Conservation (phyloP, 306 rosid genomes). For the Vigna trinervia region DNA sequence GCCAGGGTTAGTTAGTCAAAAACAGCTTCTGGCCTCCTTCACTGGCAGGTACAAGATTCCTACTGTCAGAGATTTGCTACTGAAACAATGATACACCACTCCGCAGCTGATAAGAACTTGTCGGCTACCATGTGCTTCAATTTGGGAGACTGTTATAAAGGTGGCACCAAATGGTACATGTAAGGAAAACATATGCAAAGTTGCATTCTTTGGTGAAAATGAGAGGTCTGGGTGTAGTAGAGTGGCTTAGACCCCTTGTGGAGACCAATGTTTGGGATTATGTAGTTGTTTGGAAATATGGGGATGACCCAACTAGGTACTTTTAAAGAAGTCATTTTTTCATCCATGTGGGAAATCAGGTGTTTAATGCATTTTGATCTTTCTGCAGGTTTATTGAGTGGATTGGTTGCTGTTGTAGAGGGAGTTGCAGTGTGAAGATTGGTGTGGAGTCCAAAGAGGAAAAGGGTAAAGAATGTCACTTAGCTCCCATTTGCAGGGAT, state of each 20-base stretch:
- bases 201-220: slow-evolving; percentile 42
- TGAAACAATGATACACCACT: slow-evolving; percentile 42
- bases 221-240: slow-evolving; percentile 47
- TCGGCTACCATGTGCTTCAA: slow-evolving; percentile 58
- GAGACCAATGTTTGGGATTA: slow-evolving; percentile 70
- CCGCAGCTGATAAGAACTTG: slow-evolving; percentile 40
- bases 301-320: slow-evolving; percentile 69
- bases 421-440: slow-evolving; percentile 44
- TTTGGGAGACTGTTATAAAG: slow-evolving; percentile 25
- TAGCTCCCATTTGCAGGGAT: slow-evolving; percentile 62
- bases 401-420: slow-evolving; percentile 83
- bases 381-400: slow-evolving; percentile 68
- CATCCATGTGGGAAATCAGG: neutral
- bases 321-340: neutral
- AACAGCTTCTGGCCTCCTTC: slow-evolving; percentile 41
- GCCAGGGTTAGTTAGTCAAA: slow-evolving; percentile 51
- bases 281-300: slow-evolving; percentile 74
- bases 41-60: slow-evolving; percentile 46
- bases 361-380: neutral
- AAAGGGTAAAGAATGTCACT: slow-evolving; percentile 33
- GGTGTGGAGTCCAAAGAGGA: slow-evolving; percentile 50
- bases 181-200: neutral
- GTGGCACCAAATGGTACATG: slow-evolving; percentile 2
- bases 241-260: slow-evolving; percentile 68
- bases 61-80: slow-evolving; percentile 51